Evolutionary conservation across 2,329 filamentous ascomycete genomes (phyloP).

Genomic region (Parastagonospora avenae): DNA sequence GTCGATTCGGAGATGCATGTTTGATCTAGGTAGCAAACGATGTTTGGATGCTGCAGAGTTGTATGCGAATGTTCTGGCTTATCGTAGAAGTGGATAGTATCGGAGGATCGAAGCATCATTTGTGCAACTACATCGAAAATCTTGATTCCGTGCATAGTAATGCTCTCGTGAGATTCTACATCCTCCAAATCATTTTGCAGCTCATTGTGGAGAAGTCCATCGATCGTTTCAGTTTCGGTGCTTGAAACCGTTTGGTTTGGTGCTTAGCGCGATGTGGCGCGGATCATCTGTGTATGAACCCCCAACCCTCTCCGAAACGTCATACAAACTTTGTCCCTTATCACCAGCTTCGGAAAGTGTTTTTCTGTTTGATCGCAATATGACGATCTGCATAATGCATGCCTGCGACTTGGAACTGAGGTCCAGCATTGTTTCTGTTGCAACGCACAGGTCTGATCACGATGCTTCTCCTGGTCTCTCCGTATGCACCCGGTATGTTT

Average conservation of each 20-base stretch:
- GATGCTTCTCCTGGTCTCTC: no score
- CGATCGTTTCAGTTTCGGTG: constrained; percentile 20
- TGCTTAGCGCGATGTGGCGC: constrained; percentile 23
- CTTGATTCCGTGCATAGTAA: no score
- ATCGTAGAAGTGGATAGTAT: neutral
- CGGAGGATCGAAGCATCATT: neutral
- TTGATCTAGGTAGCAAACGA: neutral
- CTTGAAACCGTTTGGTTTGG: constrained; percentile 36
- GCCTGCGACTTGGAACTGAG: no score
- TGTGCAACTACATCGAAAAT: neutral
- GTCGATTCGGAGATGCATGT: neutral
- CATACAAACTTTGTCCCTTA: neutral
- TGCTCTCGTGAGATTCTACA: no score
- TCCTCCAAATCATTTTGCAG: constrained; percentile 1
- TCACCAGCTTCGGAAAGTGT: neutral
- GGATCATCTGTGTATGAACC: constrained; percentile 4
- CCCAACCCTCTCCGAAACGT: constrained; percentile 20
- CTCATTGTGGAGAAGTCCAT: constrained; percentile 5
- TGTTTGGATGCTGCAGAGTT: no score
- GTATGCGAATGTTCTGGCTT: neutral
- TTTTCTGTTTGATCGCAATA: neutral
- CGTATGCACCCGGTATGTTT: no score
- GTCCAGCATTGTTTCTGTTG: no score
- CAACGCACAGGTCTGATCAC: no score
- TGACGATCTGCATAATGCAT: no score